Evolutionary conservation across 176 grass and related monocot genomes (phyloP).

Genomic region (Musa itinerans): DNA sequence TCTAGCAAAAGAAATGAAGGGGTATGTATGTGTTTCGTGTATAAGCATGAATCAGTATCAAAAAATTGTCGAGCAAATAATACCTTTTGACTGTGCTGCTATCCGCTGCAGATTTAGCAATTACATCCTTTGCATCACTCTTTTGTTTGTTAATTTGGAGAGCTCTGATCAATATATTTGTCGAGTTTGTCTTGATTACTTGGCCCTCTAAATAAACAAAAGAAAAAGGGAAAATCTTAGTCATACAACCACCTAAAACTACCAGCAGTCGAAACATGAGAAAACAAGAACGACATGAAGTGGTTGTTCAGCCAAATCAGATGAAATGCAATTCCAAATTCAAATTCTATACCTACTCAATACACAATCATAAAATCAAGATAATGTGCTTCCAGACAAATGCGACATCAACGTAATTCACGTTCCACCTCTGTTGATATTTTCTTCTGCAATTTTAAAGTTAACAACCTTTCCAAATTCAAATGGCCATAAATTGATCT

Average conservation of each 20-base stretch:
- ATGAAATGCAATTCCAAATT: too few species aligned
- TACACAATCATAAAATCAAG: too few species aligned
- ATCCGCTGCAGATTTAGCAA: conserved; percentile 29
- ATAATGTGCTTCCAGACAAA: too few species aligned
- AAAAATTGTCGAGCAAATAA: not conserved
- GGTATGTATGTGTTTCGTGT: not conserved
- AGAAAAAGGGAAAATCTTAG: conserved; percentile 8
- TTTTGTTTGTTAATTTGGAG: conserved; percentile 73
- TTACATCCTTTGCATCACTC: conserved; percentile 47
- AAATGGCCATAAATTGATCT: too few species aligned
- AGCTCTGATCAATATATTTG: conserved; percentile 89
- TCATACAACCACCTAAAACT: conserved; percentile 1
- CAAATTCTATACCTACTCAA: too few species aligned
- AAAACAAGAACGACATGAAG: too few species aligned
- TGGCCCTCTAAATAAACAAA: conserved; percentile 54
- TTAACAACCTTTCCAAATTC: too few species aligned
- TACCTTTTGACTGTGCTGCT: conserved; percentile 62
- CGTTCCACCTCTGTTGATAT: too few species aligned
- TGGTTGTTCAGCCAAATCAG: too few species aligned
- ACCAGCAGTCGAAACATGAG: not conserved
- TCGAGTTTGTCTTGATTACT: conserved; percentile 65
- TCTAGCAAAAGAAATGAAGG: too few species aligned
- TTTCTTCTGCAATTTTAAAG: too few species aligned
- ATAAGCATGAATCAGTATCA: not conserved
- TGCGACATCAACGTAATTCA: too few species aligned